Evolutionary conservation across 352 stramenopile species (phyloP), one percentile per base, ranked within the genome.

Genomic region (Globisporangium nagaii): DNA sequence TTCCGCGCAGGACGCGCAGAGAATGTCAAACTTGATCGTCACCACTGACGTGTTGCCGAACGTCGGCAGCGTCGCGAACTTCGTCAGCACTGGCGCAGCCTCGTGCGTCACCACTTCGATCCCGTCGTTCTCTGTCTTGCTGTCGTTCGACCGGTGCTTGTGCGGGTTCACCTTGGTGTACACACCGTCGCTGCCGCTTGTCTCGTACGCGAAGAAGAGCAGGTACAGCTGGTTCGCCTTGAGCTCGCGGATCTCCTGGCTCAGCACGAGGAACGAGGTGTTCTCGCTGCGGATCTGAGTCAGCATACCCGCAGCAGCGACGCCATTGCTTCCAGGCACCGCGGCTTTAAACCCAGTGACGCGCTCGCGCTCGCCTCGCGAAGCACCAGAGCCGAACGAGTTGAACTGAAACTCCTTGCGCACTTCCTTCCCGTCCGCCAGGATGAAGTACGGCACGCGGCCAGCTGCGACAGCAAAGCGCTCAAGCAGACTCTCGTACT

Each of bases 141-240:
- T 63, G 13, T 81, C 65, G 20, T 83, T 84, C 0, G 71, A 56
- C 4, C 59, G 61, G 49, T 73, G 53, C 36, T 75, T 81, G 64
- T 86, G 76, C 20, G 78, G 70, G 28, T 91, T 93, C 2, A 90
- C 63, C 7, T 47, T 54, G 1, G 84, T 87, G 52, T 90, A 90
- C 1, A 93, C 75, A 4, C 84, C 81, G 35, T 77, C 62, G 34
- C 81, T 90, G 10, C 47, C 39, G 19, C 70, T 72, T 2, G 80
- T 90, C 43, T 93, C 84, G 45, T 88, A 88, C 2, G 79, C 75
- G 31, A 91, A 87, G 57, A 86, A 93, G 25, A 88, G 64, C 28
- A 71, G 66, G 59, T 93, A 90, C 15, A 57, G 51, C 13, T 69
- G 60, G 24, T 91, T 84, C 1, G 70, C 48, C 2, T 59, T 36